Evolutionary conservation across 2,329 filamentous ascomycete species (phyloP), one percentile per base, ranked within the genome.

Genomic region (Diaporthe ampelina): DNA sequence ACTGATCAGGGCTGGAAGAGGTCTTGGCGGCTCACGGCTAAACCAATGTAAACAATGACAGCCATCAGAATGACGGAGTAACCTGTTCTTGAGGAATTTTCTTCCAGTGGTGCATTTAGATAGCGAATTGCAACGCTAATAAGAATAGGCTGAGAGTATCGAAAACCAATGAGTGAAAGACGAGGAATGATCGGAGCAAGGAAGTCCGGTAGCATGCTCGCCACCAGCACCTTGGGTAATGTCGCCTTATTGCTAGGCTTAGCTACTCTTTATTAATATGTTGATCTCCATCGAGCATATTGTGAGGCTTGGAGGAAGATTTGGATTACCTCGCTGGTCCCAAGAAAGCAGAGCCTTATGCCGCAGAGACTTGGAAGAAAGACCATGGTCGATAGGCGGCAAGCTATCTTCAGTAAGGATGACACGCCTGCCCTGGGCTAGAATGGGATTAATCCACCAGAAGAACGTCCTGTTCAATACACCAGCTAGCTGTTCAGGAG

Each of bases 131-230:
- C 13, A 13, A 29, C 35, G 54, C 54, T 57, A 13, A 57, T 57
- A 8, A 57, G 54, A 3, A 57, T n/a, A 6, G 29, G 54, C 54
- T 57, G 54, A 7, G 54, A 19, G n/a, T 57, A 57, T 17, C 54
- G 29, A 7, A 35, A 57, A 7, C 1, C 26, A 57, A 57, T 57
- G 3, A 57, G 54, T 35, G 29, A 57, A 21, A 57, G 54, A n/a
- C 54, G 54, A 10, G 54, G 54, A 1, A 57, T 17, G 13, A 35
- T 21, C 4, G 54, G 54, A 29, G 54, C 17, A 6, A 57, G 54
- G 29, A 57, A 57, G 54, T 57, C 54, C 54, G 29, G 54, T 17
- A 57, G 29, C 54, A 57, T 19, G 54, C 54, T 57, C 29, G 54
- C 54, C 21, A 57, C 29, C 29, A 57, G 17, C 17, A 57, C 54